phyloP scores from a whole-genome alignment of 306 rosid species.

The Leucaena leucocephala region DNA sequence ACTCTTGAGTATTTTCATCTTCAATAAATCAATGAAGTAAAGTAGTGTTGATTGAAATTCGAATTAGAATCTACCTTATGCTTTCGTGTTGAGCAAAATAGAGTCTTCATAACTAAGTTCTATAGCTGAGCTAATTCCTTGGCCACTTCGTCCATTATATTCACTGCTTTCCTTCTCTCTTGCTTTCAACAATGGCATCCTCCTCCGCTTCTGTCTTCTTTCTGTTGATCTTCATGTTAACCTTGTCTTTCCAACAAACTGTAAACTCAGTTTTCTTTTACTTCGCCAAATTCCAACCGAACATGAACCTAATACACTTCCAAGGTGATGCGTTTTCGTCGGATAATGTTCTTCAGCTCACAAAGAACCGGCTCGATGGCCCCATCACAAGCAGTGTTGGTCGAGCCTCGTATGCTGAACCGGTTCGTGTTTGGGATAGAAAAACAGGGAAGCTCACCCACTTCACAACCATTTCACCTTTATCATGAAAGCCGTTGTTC shows the following conservation, averaged over 20 bases:
- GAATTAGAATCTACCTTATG: not conserved
- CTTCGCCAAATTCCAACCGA: too few relatives aligned
- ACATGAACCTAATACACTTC: conserved; percentile 29
- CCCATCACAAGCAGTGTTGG: conserved; percentile 55
- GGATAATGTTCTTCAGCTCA: conserved; percentile 54
- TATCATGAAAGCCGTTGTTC: conserved; percentile 36
- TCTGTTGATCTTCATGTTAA: too few relatives aligned
- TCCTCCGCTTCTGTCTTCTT: too few relatives aligned
- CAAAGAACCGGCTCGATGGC: conserved; percentile 55
- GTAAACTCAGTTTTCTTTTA: too few relatives aligned
- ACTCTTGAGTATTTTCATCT: not conserved
- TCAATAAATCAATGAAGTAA: not conserved
- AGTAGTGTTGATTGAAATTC: not conserved
- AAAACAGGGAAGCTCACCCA: conserved; percentile 50
- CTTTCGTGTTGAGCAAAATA: not conserved
- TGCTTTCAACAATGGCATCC: too few relatives aligned
- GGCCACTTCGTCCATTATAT: too few relatives aligned
- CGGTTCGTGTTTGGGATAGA: conserved; percentile 62
- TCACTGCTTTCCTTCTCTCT: too few relatives aligned
- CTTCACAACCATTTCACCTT: conserved; percentile 76
- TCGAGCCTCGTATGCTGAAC: conserved; percentile 53
- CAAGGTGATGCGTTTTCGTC: conserved; percentile 60
- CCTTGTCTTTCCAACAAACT: too few relatives aligned
- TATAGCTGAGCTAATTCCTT: too few relatives aligned
- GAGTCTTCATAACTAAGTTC: not conserved